Conservation (phyloP, 2,329 filamentous ascomycete genomes). For the Phaeosphaeria sp. region DNA sequence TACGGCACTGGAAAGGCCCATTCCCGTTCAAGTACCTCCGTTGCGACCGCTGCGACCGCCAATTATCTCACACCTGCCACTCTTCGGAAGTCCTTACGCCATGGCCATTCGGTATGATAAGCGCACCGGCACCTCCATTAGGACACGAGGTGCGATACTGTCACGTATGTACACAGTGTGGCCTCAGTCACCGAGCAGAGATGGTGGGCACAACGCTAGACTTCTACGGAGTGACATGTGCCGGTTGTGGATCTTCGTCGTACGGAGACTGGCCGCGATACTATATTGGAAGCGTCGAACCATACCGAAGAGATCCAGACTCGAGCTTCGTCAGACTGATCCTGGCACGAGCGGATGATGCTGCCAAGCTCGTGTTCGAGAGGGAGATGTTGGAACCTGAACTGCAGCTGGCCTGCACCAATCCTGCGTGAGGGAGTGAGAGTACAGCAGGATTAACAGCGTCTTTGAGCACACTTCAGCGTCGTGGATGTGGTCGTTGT, state of each 20-base stretch:
- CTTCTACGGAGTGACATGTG: constrained; percentile 16
- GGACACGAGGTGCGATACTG: constrained; percentile 15
- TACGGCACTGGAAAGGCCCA: constrained; percentile 14
- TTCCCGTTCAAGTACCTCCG: constrained; percentile 20
- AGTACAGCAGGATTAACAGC: too few species aligned
- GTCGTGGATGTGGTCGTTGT: too few species aligned
- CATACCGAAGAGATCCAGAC: constrained; percentile 20
- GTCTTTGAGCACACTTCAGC: too few species aligned
- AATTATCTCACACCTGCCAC: constrained; percentile 11
- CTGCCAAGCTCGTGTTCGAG: constrained; percentile 8
- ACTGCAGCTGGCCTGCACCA: not conserved
- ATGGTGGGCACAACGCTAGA: constrained; percentile 15
- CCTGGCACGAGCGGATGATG: constrained; percentile 14
- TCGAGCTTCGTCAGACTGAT: constrained; percentile 15
- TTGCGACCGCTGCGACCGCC: constrained; percentile 11
- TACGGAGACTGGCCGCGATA: constrained; percentile 22
- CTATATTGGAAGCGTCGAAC: constrained; percentile 17
- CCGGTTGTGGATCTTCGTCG: constrained; percentile 12
- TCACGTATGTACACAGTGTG: constrained; percentile 18
- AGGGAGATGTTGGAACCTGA: not conserved
- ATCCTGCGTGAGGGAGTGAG: constrained; percentile 3
- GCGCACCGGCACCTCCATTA: constrained; percentile 1
- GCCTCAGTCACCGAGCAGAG: constrained; percentile 20
- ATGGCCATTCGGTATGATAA: constrained; percentile 16
- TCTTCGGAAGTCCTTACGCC: constrained; percentile 17